Base-by-base conservation (phyloP, 73 alveolate species). In the Blepharisma japonicum region DNA sequence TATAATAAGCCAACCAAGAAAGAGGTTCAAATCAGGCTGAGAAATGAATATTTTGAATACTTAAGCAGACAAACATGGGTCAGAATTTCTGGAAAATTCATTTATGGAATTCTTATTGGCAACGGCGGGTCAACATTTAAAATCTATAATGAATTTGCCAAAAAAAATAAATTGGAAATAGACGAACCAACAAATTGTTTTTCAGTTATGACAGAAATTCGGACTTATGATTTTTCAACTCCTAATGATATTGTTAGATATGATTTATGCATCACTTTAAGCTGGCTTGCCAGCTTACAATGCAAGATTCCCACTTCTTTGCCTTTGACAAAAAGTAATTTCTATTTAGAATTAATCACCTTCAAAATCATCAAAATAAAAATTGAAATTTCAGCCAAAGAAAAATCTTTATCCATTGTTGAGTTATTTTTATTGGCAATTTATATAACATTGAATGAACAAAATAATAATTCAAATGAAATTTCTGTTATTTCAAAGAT, bases 381-480 rank as follows among this genome's bases (percentile, higher is more conserved):
- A 61, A n/a, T 61, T 39, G 23, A 61, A 14, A 14, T n/a, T 20
- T n/a, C 14, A 18, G 38, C 74, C 11, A 14, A 9, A 20, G 14
- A n/a, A 18, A 14, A 39, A 4, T 18, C 11, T 2, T 14, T 61
- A 2, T 61, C 74, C 14, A 25, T 61, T 8, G 50, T 20, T 2
- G 74, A 61, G 4, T 5, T 61, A 25, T 61, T 79, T 82, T 68
- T 70, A 42, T 39, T 45, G 14, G 56, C 80, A 45, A 38, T 47
- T n/a, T 47, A 45, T n/a, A 45, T n/a, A 39, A 47, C 80, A 11
- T 1, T 27, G 42, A 45, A 72, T 4, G 61, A 77, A 46, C 27
- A 45, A 25, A 42, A 51, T 45, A 61, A 2, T 2, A 61, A 2
- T 45, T 45, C 76, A 32, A 32, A 32, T 32, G 42, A 32, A 32